Percentiles rank a stretch among this genome's conserved stretches.
Evolutionary conservation across 495 filamentous ascomycete genomes (phyloP).

Genomic region (Penicillium paradoxum): DNA sequence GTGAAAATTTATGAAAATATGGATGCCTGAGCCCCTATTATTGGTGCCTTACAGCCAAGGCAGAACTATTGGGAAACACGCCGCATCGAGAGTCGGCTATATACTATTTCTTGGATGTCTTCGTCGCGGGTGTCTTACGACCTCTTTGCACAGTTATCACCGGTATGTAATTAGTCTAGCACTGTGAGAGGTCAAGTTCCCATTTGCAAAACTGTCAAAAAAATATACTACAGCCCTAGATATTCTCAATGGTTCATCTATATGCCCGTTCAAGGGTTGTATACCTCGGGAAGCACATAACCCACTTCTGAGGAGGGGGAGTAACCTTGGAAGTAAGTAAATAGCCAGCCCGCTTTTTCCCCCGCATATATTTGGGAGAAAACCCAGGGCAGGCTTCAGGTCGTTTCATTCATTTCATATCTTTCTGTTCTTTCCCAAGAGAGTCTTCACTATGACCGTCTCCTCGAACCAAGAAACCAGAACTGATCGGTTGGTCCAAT

Average conservation of each 20-base stretch:
- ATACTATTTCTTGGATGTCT: neutral
- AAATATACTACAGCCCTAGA: too few species aligned
- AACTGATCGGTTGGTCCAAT: constrained; percentile 23
- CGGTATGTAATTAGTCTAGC: too few species aligned
- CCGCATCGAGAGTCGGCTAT: neutral
- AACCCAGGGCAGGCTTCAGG: neutral
- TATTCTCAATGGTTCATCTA: too few species aligned
- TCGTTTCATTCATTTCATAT: neutral
- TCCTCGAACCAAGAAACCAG: constrained; percentile 7
- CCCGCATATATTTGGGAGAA: neutral
- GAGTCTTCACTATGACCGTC: neutral
- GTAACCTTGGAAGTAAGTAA: neutral
- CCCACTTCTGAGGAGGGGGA: neutral
- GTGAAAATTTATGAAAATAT: neutral
- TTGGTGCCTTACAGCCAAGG: neutral
- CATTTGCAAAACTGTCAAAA: too few species aligned
- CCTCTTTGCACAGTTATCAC: too few species aligned
- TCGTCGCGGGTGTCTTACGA: too few species aligned
- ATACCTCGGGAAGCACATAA: neutral
- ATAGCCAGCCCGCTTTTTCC: neutral
- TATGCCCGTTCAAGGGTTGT: too few species aligned
- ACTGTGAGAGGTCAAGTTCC: too few species aligned
- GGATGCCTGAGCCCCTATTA: neutral
- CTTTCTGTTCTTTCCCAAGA: neutral
- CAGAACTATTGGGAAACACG: neutral